A percentile compares a stretch with the other conserved stretches of the same genome.
Evolutionary conservation across 192 early-diverging fungal genomes (phyloP).

Genomic region (Phycomyces nitens): DNA sequence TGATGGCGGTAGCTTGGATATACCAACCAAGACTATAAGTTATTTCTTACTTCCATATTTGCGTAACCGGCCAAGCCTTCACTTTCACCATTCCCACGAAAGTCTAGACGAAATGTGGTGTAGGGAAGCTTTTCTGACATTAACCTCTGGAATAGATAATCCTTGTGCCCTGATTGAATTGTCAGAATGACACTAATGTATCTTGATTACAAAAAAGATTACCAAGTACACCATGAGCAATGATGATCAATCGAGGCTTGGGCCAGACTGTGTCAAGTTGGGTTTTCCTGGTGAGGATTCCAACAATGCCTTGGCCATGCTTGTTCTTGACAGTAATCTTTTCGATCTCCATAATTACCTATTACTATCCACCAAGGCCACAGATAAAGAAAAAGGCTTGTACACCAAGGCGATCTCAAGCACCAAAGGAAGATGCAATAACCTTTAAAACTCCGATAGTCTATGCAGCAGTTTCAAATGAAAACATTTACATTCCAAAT

Average conservation of each 20-base stretch:
- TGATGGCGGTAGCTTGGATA: too few species aligned
- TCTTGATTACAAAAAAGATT: background rate
- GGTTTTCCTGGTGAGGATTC: slow-evolving; percentile 9
- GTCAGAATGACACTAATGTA: too few species aligned
- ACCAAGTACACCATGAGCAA: slow-evolving; percentile 15
- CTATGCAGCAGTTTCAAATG: too few species aligned
- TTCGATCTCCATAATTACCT: background rate
- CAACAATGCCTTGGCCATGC: slow-evolving; percentile 6
- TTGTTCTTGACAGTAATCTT: slow-evolving; percentile 8
- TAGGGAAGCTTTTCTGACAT: slow-evolving; percentile 32
- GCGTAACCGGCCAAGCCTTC: slow-evolving; percentile 22
- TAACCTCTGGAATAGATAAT: slow-evolving; percentile 32
- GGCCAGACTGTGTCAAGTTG: background rate
- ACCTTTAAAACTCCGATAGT: too few species aligned
- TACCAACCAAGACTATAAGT: too few species aligned
- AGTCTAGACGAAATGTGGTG: slow-evolving; percentile 38
- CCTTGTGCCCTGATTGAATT: slow-evolving; percentile 31
- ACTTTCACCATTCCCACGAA: slow-evolving; percentile 40
- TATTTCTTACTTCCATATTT: slow-evolving; percentile 21
- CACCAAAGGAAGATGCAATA: too few species aligned
- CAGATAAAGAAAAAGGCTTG: too few species aligned
- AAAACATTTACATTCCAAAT: too few species aligned
- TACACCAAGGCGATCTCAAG: too few species aligned
- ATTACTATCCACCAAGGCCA: too few species aligned
- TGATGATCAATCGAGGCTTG: slow-evolving; percentile 5